Percentiles rank a stretch among this genome's conserved stretches.
These are phyloP conservation scores for Hymenoscyphus salicellus DNA, from an alignment of 2,329 filamentous ascomycete species.

Conservation along the genomic window DNA sequence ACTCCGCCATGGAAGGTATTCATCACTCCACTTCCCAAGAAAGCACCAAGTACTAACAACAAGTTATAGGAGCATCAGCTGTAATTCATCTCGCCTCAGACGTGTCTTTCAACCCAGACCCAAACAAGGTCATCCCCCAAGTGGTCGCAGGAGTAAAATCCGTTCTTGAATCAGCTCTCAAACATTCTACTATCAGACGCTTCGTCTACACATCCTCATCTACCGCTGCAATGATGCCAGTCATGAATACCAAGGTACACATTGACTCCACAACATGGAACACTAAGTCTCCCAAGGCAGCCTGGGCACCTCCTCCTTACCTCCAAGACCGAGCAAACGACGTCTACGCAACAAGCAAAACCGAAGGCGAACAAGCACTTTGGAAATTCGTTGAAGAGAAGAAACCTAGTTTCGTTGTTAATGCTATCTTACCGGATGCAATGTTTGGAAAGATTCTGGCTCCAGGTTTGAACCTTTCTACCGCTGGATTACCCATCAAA, in stretches of 20 bases:
- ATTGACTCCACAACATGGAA: slow-evolving; percentile 38
- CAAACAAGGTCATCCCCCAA: slow-evolving; percentile 40
- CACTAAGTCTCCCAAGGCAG: slow-evolving; percentile 34
- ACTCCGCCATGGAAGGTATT: slow-evolving; percentile 32
- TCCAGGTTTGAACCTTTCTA: background rate
- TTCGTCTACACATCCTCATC: slow-evolving; percentile 42
- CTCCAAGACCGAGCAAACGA: background rate
- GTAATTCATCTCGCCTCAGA: slow-evolving; percentile 42
- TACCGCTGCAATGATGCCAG: slow-evolving; percentile 26
- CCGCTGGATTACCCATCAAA: background rate
- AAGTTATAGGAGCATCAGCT: slow-evolving; percentile 27
- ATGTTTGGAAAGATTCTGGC: slow-evolving; percentile 17
- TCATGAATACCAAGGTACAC: slow-evolving; percentile 23
- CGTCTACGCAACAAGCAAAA: slow-evolving; percentile 42
- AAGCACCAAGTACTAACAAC: background rate
- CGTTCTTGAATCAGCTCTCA: slow-evolving; percentile 39
- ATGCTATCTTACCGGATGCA: slow-evolving; percentile 27
- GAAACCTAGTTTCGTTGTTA: slow-evolving; percentile 32
- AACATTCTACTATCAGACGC: slow-evolving; percentile 37
- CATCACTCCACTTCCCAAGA: background rate
- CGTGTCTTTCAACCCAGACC: slow-evolving; percentile 38
- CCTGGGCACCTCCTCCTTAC: slow-evolving; percentile 41
- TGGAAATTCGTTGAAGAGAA: slow-evolving; percentile 41
- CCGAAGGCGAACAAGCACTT: slow-evolving; percentile 37
- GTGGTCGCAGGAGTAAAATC: slow-evolving; percentile 33